Conservation (phyloP, 352 stramenopile genomes). For the Globisporangium middletonii region DNA sequence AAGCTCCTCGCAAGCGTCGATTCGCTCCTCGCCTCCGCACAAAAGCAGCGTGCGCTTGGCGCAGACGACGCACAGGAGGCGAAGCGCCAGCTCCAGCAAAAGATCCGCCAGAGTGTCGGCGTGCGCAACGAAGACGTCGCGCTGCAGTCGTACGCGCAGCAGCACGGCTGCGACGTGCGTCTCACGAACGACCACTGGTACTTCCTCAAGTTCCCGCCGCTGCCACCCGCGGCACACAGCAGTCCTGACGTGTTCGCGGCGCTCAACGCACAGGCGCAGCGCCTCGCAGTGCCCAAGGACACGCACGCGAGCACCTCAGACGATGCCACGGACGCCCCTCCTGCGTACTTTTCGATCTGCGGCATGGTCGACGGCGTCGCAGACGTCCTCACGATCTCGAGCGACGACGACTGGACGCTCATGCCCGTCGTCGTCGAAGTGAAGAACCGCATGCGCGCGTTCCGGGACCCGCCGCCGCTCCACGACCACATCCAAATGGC, state of each 20-base stretch:
- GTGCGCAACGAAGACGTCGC: slow-evolving; percentile 62
- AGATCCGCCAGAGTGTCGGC: slow-evolving; percentile 60
- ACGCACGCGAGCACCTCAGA: background rate
- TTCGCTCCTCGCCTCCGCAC: slow-evolving; percentile 31
- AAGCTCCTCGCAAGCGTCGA: slow-evolving; percentile 36
- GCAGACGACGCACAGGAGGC: slow-evolving; percentile 31
- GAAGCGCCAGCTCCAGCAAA: slow-evolving; percentile 38
- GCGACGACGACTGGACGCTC: slow-evolving; percentile 56
- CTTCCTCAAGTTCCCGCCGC: slow-evolving; percentile 47
- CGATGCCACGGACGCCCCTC: background rate
- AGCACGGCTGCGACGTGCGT: slow-evolving; percentile 45
- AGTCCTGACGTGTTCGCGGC: slow-evolving; percentile 16
- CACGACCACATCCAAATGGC: slow-evolving; percentile 76
- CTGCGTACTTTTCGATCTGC: slow-evolving; percentile 62
- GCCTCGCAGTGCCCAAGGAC: slow-evolving; percentile 4
- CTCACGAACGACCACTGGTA: slow-evolving; percentile 70
- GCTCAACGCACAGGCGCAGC: slow-evolving; percentile 21
- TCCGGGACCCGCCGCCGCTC: slow-evolving; percentile 50
- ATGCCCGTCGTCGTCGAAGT: slow-evolving; percentile 65
- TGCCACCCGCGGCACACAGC: background rate
- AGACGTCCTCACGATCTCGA: slow-evolving; percentile 44
- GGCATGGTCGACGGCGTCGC: slow-evolving; percentile 77
- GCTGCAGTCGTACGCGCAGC: slow-evolving; percentile 56
- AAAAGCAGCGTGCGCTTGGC: slow-evolving; percentile 32
- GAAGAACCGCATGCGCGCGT: slow-evolving; percentile 67